These are phyloP conservation scores for Albizia julibrissin DNA, from an alignment of 306 rosid species.

Conservation along the genomic window DNA sequence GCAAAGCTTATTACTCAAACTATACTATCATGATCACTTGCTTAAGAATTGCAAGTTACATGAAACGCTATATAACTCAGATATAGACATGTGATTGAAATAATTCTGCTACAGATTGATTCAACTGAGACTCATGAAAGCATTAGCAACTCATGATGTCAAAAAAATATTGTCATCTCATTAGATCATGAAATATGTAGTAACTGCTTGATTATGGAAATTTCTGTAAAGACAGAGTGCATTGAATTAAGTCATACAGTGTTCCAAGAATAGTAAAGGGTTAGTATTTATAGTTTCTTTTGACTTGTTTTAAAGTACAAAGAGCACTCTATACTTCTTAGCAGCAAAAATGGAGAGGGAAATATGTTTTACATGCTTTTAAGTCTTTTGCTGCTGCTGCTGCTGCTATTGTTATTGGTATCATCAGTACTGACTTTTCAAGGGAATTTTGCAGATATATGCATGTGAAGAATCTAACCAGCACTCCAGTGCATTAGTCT, in stretches of 20 bases:
- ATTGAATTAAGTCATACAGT: not conserved
- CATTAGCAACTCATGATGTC: no score
- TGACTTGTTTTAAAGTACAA: not conserved
- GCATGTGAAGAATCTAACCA: constrained; percentile 84
- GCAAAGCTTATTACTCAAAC: not conserved
- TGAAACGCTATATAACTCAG: not conserved
- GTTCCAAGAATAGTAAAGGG: not conserved
- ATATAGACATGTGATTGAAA: no score
- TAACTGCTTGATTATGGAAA: no score
- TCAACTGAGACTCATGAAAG: no score
- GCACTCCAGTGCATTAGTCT: constrained; percentile 82
- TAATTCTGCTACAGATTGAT: no score
- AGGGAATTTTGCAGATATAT: constrained; percentile 60
- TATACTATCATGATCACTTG: not conserved
- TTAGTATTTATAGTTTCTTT: not conserved
- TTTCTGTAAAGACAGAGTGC: no score
- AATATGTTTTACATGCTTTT: not conserved
- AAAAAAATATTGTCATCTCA: no score
- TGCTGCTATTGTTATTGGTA: not conserved
- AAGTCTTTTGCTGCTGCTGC: not conserved
- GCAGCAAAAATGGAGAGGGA: not conserved
- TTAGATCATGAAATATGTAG: no score
- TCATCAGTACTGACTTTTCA: not conserved
- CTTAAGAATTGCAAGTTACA: not conserved
- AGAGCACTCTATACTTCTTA: not conserved